These are phyloP conservation scores for Paraconiothyrium brasiliense DNA, from an alignment of 2,329 filamentous ascomycete genomes.

Conservation along the genomic window DNA sequence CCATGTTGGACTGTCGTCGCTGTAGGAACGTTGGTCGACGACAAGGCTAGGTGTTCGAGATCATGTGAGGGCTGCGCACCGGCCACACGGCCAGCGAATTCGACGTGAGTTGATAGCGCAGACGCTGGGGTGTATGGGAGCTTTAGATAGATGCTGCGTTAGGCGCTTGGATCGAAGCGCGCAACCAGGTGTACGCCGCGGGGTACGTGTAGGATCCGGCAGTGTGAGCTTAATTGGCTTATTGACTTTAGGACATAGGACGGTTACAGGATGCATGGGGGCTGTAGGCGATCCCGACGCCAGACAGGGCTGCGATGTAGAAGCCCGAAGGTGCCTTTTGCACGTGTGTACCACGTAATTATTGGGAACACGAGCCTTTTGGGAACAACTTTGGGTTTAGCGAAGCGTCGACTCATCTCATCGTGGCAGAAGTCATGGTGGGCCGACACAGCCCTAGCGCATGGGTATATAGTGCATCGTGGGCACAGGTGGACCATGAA, in stretches of 20 bases:
- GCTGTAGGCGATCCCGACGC: slow-evolving; percentile 17
- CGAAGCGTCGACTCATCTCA: slow-evolving; percentile 24
- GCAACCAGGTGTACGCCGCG: slow-evolving; percentile 23
- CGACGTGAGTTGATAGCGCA: slow-evolving; percentile 22
- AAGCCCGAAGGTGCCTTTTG: slow-evolving; percentile 16
- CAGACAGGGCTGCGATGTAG: slow-evolving; percentile 14
- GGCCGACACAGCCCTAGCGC: slow-evolving; percentile 17
- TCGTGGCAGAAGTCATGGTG: slow-evolving; percentile 13
- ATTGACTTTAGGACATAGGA: slow-evolving; percentile 26
- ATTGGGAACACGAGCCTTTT: slow-evolving; percentile 17
- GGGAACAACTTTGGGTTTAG: slow-evolving; percentile 9
- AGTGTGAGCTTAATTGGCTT: slow-evolving; percentile 36
- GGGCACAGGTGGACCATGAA: slow-evolving; percentile 8
- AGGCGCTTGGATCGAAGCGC: slow-evolving; percentile 25
- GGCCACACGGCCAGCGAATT: slow-evolving; percentile 34
- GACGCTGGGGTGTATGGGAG: slow-evolving; percentile 22
- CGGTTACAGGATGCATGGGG: slow-evolving; percentile 18
- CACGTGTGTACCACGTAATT: slow-evolving; percentile 21
- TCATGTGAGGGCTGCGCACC: slow-evolving; percentile 32
- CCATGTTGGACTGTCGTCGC: slow-evolving; percentile 20
- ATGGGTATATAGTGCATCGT: not conserved
- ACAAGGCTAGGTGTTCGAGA: slow-evolving; percentile 14
- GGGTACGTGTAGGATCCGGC: slow-evolving; percentile 26
- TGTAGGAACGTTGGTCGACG: slow-evolving; percentile 17
- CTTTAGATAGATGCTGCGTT: slow-evolving; percentile 26